Percentiles rank a stretch among this genome's conserved stretches.
Conservation (phyloP, 1,284 basidiomycete genomes). For the Austropuccinia psidii region DNA sequence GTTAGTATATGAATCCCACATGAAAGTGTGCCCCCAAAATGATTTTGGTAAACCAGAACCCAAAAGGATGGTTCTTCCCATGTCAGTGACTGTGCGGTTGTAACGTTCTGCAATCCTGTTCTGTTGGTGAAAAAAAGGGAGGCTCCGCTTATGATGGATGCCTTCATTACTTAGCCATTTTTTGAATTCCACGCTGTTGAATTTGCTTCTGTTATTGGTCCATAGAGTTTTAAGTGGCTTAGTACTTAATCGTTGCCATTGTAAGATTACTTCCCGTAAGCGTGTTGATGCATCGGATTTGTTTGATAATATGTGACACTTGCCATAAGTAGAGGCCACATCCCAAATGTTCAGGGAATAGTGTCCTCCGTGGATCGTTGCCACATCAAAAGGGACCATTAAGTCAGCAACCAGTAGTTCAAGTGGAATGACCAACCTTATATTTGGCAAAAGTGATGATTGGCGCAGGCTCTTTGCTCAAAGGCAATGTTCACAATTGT, state of each 20-base stretch:
- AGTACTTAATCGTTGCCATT: background rate
- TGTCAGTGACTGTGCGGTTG: background rate
- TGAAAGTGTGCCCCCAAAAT: background rate
- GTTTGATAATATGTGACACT: too few species aligned
- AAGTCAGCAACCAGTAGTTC: too few species aligned
- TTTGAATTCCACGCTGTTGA: background rate
- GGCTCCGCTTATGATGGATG: background rate
- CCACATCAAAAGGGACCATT: too few species aligned
- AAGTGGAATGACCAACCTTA: too few species aligned
- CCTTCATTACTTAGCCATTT: background rate
- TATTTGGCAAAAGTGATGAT: too few species aligned
- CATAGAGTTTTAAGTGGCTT: background rate
- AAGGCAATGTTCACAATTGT: too few species aligned
- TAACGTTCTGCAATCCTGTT: background rate
- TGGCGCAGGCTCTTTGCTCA: too few species aligned
- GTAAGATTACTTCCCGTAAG: background rate
- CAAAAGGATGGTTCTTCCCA: background rate
- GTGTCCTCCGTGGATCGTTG: too few species aligned
- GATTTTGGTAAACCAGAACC: background rate
- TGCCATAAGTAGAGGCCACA: too few species aligned
- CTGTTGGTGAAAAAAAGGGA: background rate
- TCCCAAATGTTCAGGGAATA: too few species aligned
- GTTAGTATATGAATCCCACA: background rate
- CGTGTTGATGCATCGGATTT: too few species aligned
- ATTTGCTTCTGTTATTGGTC: background rate